These are phyloP conservation scores for Coccinonectria pachysandricola DNA, from an alignment of 2,329 filamentous ascomycete genomes.

Conservation along the genomic window DNA sequence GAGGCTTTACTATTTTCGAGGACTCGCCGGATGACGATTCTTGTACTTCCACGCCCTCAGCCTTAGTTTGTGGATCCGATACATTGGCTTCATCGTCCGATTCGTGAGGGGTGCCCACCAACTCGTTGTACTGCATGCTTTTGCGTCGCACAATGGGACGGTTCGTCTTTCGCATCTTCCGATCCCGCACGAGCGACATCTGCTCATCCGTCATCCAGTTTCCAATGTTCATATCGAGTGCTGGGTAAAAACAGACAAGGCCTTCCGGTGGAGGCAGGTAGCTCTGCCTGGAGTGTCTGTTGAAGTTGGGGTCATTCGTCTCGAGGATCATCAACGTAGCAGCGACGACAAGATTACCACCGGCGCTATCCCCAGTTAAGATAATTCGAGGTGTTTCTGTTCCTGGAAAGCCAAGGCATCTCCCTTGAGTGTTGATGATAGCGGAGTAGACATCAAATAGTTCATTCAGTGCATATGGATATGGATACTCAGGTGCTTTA, in stretches of 20 bases:
- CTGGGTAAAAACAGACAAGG: conserved; percentile 77
- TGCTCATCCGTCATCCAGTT: conserved; percentile 99
- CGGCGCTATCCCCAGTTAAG: conserved; percentile 38
- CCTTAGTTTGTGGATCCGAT: no score
- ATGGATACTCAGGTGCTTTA: conserved; percentile 41
- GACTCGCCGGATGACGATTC: conserved; percentile 9
- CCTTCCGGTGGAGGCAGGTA: conserved; percentile 68
- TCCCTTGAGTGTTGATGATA: conserved; percentile 25
- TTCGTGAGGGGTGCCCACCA: conserved; percentile 73
- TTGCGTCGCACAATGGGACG: conserved; percentile 70
- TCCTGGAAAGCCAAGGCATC: conserved; percentile 36
- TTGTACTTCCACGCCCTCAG: conserved; percentile 61
- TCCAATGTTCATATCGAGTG: conserved; percentile 91
- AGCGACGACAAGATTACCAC: conserved; percentile 46
- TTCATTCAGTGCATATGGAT: conserved; percentile 39
- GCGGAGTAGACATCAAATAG: conserved; percentile 37
- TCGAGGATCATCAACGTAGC: conserved; percentile 86
- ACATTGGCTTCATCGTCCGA: conserved; percentile 62
- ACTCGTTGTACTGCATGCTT: conserved; percentile 75
- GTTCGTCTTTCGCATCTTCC: conserved; percentile 68
- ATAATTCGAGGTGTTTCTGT: conserved; percentile 29
- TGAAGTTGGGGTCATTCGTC: conserved; percentile 40
- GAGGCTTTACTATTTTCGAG: conserved; percentile 17
- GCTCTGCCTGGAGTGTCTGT: conserved; percentile 25
- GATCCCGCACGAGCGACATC: conserved; percentile 85